Percentiles rank a stretch among this genome's conserved stretches.
Evolutionary conservation across 192 early-diverging fungal genomes (phyloP).

Genomic region (Spizellomyces sp.): DNA sequence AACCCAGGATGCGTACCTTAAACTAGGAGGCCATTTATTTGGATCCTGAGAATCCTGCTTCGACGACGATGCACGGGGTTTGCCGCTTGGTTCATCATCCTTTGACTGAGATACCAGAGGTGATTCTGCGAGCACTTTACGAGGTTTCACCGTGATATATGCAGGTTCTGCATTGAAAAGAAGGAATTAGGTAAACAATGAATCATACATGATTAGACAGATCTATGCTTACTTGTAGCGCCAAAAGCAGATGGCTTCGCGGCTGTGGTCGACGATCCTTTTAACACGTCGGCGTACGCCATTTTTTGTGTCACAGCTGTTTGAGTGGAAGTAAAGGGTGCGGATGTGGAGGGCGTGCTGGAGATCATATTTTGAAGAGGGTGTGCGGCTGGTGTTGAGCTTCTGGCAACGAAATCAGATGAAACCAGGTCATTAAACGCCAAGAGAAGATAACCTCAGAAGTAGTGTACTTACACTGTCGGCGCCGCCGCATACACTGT

Average conservation of each 20-base stretch:
- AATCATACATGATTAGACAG: background rate
- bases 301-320: background rate
- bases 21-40: slow-evolving; percentile 1
- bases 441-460: no score
- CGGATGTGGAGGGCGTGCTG: background rate
- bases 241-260: background rate
- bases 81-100: background rate
- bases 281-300: background rate
- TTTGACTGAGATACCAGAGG: slow-evolving; percentile 16
- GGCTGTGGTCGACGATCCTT: background rate
- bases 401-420: no score
- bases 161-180: slow-evolving; percentile 10
- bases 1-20: no score
- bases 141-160: slow-evolving; percentile 19
- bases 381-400: background rate
- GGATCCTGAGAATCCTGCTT: slow-evolving; percentile 1
- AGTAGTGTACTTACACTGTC: no score
- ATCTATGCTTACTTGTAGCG: background rate
- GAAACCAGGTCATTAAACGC: no score
- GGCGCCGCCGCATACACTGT: background rate
- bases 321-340: background rate
- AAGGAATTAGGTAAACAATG: background rate
- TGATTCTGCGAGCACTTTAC: slow-evolving; percentile 12
- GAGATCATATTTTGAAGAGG: background rate
- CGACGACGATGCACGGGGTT: background rate